Percentiles rank a stretch among this genome's conserved stretches.
phyloP scores from a whole-genome alignment of 345 rosid genomes.

The Euphorbia tirucalli region DNA sequence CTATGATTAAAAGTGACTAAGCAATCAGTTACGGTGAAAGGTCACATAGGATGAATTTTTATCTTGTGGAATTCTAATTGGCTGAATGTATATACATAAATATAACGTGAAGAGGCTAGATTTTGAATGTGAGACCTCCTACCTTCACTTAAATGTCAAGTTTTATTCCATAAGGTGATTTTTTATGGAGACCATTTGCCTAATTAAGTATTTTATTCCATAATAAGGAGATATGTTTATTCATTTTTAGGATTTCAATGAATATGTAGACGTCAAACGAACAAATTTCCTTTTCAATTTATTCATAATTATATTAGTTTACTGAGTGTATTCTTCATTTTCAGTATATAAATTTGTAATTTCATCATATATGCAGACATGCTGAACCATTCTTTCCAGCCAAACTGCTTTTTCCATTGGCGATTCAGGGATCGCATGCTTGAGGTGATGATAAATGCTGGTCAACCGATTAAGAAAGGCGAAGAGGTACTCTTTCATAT shows the following conservation, averaged over 20 bases:
- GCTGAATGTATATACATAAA: background rate
- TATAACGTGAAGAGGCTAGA: too few relatives aligned
- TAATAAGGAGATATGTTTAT: background rate
- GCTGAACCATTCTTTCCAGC: conserved; percentile 83
- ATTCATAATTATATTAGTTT: background rate
- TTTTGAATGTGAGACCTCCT: too few relatives aligned
- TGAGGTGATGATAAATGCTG: conserved; percentile 96
- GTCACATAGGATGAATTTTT: background rate
- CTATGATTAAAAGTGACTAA: background rate
- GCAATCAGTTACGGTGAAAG: background rate
- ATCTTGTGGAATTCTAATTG: background rate
- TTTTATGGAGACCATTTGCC: background rate
- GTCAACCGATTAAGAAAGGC: conserved; percentile 69
- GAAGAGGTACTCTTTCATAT: conserved; percentile 59
- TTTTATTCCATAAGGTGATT: background rate
- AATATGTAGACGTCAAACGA: background rate
- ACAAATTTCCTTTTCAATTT: background rate
- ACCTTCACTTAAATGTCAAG: too few relatives aligned
- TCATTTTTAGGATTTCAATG: background rate
- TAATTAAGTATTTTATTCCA: background rate
- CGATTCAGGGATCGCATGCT: conserved; percentile 94
- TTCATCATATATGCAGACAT: conserved; percentile 57
- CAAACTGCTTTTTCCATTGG: conserved; percentile 95
- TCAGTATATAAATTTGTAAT: background rate
- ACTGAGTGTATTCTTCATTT: background rate